Conservation (phyloP, 805 yeast species). For the Teunomyces barrocoloradensis region DNA sequence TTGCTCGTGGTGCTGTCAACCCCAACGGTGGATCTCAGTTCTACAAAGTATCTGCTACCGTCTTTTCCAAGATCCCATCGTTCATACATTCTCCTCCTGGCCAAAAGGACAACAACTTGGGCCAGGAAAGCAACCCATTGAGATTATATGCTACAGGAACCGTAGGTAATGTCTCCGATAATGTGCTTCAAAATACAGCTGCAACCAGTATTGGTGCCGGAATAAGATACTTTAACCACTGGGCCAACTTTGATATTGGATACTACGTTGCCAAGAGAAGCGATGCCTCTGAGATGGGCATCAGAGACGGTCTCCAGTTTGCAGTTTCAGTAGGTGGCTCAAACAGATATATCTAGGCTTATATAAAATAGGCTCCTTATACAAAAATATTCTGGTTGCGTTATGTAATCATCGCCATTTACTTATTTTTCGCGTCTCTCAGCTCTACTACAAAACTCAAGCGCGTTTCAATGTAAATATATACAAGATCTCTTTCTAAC, state of each 20-base stretch:
- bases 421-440: not conserved
- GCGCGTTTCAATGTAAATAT: not conserved
- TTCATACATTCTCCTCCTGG: conserved; percentile 24
- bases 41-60: conserved; percentile 53
- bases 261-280: conserved; percentile 31
- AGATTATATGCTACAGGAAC: conserved; percentile 59
- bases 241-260: conserved; percentile 44
- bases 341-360: conserved; percentile 12
- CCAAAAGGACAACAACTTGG: conserved; percentile 4
- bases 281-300: conserved; percentile 19
- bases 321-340: conserved; percentile 40
- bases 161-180: conserved; percentile 56
- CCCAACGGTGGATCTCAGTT: conserved; percentile 71
- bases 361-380: too few relatives aligned
- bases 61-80: conserved; percentile 60
- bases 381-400: not conserved
- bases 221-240: conserved; percentile 34
- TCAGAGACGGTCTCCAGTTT: conserved; percentile 39
- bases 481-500: not conserved
- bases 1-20: conserved; percentile 64
- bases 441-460: not conserved
- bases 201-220: conserved; percentile 36
- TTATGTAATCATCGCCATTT: not conserved
- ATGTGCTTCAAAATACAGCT: conserved; percentile 20
- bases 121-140: conserved; percentile 31